Evolutionary conservation across 345 rosid genomes (phyloP).

Genomic region (Populus deltoides): DNA sequence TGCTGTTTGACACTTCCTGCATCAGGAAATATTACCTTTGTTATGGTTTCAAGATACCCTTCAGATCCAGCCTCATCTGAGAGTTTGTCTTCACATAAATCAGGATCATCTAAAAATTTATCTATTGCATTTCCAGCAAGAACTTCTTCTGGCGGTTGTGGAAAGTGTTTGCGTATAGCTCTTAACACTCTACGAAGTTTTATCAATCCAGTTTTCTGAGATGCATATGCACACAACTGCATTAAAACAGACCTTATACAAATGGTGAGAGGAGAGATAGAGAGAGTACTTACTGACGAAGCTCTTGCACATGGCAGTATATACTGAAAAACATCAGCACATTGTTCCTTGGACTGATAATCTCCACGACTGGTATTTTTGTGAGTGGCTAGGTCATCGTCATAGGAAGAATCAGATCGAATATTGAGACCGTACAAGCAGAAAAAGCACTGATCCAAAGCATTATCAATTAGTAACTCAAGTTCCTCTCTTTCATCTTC

Average conservation of each 20-base stretch:
- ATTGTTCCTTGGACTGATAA: conserved; percentile 94
- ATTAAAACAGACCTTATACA: conserved; percentile 19
- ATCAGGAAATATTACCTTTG: conserved; percentile 56
- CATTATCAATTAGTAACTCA: conserved; percentile 75
- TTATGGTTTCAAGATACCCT: conserved; percentile 69
- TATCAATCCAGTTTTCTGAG: conserved; percentile 85
- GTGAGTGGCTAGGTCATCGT: conserved; percentile 86
- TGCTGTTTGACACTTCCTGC: conserved; percentile 61
- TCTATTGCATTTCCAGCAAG: conserved; percentile 75
- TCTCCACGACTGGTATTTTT: conserved; percentile 90
- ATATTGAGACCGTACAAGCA: conserved; percentile 96
- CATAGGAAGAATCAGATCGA: conserved; percentile 80
- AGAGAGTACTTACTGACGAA: conserved; percentile 72
- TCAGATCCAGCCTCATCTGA: conserved; percentile 84
- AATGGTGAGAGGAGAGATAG: conserved; percentile 8
- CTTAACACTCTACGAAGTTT: conserved; percentile 95
- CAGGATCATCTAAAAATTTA: conserved; percentile 78
- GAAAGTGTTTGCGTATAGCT: conserved; percentile 90
- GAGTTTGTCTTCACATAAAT: conserved; percentile 79
- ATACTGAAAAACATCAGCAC: conserved; percentile 97
- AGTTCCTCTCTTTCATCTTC: conserved; percentile 88
- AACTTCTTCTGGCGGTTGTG: conserved; percentile 86
- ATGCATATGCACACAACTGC: conserved; percentile 14
- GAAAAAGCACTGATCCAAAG: conserved; percentile 94
- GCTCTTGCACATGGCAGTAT: conserved; percentile 84